Percentiles rank a stretch among this genome's conserved stretches.
These are phyloP conservation scores for Termitomyces sp. DNA, from an alignment of 768 basidiomycete species.

Conservation along the genomic window DNA sequence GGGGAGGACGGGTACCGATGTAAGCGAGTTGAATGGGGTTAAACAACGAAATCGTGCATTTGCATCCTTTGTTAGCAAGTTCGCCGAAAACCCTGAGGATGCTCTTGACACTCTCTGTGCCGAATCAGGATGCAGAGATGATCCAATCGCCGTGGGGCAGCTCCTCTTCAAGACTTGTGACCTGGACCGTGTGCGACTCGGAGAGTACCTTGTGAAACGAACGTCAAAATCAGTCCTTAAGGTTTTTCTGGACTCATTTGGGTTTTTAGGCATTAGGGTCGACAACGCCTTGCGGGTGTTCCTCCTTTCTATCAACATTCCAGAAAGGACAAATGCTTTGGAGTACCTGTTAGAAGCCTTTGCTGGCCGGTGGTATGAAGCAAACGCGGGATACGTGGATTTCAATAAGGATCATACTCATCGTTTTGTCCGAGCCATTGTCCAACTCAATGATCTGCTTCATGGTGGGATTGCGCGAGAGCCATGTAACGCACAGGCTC, in stretches of 20 bases:
- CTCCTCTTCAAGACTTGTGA: conserved; percentile 79
- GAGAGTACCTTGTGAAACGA: conserved; percentile 75
- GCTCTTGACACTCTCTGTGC: conserved; percentile 70
- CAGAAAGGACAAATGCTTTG: conserved; percentile 35
- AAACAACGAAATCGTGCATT: conserved; percentile 53
- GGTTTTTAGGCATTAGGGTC: conserved; percentile 75
- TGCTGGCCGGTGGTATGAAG: conserved; percentile 85
- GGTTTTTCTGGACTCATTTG: conserved; percentile 84
- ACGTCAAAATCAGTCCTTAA: conserved; percentile 73
- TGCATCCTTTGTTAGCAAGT: conserved; percentile 71
- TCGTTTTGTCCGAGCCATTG: conserved; percentile 73
- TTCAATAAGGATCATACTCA: conserved; percentile 80
- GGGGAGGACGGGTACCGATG: conserved; percentile 60
- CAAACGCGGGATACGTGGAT: conserved; percentile 71
- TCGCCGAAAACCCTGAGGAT: conserved; percentile 72
- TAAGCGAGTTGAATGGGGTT: conserved; percentile 29
- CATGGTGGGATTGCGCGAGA: conserved; percentile 69
- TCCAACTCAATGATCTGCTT: conserved; percentile 84
- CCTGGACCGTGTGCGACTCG: conserved; percentile 76
- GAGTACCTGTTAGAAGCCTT: conserved; percentile 82
- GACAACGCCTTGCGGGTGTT: conserved; percentile 90
- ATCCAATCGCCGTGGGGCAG: conserved; percentile 72
- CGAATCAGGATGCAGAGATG: conserved; percentile 53
- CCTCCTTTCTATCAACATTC: conserved; percentile 70
- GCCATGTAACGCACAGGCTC: conserved; percentile 48